phyloP scores from a whole-genome alignment of 345 rosid genomes.

The Populus euphratica region DNA sequence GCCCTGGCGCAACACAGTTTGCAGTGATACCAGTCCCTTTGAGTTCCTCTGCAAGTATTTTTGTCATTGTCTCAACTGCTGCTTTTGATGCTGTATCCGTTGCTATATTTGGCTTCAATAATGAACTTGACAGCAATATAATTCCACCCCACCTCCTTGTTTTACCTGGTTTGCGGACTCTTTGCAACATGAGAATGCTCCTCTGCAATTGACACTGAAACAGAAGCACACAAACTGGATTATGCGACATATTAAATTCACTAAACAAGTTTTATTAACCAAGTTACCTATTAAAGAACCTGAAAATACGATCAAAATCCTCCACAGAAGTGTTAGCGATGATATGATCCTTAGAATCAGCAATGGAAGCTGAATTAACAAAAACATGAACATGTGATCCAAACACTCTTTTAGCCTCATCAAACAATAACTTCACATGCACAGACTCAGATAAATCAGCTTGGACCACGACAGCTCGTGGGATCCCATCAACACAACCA shows the following conservation, averaged over 20 bases:
- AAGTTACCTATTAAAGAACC: neutral
- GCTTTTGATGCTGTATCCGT: conserved; percentile 38
- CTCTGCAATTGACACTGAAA: conserved; percentile 28
- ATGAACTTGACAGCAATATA: conserved; percentile 26
- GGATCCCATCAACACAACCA: neutral
- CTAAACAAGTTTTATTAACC: too few relatives aligned
- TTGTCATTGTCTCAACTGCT: conserved; percentile 36
- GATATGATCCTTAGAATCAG: conserved; percentile 25
- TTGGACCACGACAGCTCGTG: conserved; percentile 22
- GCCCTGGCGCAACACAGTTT: conserved; percentile 43
- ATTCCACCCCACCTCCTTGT: conserved; percentile 34
- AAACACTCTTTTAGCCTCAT: conserved; percentile 28
- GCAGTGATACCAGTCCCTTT: conserved; percentile 38
- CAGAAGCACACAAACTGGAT: too few relatives aligned
- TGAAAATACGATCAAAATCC: conserved; percentile 36
- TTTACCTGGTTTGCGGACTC: conserved; percentile 30
- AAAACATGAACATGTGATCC: conserved; percentile 29
- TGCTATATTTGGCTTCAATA: conserved; percentile 20
- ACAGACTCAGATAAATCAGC: conserved; percentile 29
- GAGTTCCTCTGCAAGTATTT: conserved; percentile 35
- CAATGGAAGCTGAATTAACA: conserved; percentile 36
- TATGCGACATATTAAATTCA: too few relatives aligned
- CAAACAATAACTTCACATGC: conserved; percentile 34
- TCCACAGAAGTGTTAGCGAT: conserved; percentile 29
- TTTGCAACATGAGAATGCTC: conserved; percentile 35